These are phyloP conservation scores for Mycena metata DNA, from an alignment of 768 basidiomycete species.

Conservation along the genomic window DNA sequence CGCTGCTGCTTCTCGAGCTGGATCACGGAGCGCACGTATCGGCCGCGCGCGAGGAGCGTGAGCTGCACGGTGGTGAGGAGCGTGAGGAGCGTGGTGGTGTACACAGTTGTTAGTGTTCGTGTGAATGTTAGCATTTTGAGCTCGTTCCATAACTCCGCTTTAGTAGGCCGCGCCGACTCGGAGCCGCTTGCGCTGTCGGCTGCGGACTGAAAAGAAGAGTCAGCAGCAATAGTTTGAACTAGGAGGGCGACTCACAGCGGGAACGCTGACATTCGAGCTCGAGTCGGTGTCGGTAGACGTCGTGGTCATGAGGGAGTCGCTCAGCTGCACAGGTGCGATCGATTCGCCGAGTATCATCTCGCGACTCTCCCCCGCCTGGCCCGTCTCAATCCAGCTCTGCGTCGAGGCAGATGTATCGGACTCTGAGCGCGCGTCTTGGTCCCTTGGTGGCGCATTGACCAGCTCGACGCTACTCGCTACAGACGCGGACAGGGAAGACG, in stretches of 20 bases:
- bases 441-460: slow-evolving; percentile 51
- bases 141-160: slow-evolving; percentile 91
- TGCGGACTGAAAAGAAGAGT: slow-evolving; percentile 22
- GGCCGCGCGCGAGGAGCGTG: slow-evolving; percentile 83
- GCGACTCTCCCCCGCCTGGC: slow-evolving; percentile 28
- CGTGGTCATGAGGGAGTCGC: slow-evolving; percentile 36
- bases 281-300: slow-evolving; percentile 38
- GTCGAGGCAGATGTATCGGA: slow-evolving; percentile 36
- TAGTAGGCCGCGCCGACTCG: slow-evolving; percentile 58
- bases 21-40: slow-evolving; percentile 80
- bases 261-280: slow-evolving; percentile 36
- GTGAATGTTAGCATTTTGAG: slow-evolving; percentile 96
- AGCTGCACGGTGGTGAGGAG: slow-evolving; percentile 92
- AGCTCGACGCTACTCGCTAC: slow-evolving; percentile 34
- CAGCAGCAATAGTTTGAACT: neutral
- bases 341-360: slow-evolving; percentile 39
- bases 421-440: slow-evolving; percentile 46
- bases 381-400: slow-evolving; percentile 36
- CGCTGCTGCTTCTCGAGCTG: slow-evolving; percentile 73
- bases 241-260: slow-evolving; percentile 12
- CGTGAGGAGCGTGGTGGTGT: slow-evolving; percentile 87
- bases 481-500: slow-evolving; percentile 43
- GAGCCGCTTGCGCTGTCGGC: slow-evolving; percentile 44
- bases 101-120: slow-evolving; percentile 86
- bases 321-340: slow-evolving; percentile 34